A percentile compares a stretch with the other conserved stretches of the same genome.
Evolutionary conservation across 805 yeast species (phyloP).

Genomic region (Ogataea parapolymorpha): DNA sequence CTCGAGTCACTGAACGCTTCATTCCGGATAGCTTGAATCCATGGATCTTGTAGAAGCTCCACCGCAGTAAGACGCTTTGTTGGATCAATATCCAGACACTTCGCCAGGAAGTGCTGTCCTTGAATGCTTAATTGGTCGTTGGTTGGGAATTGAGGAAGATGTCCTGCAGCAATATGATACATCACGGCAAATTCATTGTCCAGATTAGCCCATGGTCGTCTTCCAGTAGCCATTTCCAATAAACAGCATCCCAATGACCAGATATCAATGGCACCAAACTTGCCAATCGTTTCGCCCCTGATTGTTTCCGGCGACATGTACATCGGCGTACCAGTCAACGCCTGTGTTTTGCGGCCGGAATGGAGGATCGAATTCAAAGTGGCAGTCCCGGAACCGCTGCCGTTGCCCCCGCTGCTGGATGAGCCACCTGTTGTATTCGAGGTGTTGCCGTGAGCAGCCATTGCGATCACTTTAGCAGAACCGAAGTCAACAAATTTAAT

Average conservation of each 20-base stretch:
- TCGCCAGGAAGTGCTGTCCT: slow-evolving; percentile 68
- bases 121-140: slow-evolving; percentile 70
- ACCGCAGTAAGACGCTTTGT: slow-evolving; percentile 75
- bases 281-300: slow-evolving; percentile 64
- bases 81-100: slow-evolving; percentile 83
- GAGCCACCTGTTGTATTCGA: background rate
- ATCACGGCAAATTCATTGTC: slow-evolving; percentile 98
- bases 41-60: slow-evolving; percentile 82
- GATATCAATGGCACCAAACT: slow-evolving; percentile 72
- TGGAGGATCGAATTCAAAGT: slow-evolving; percentile 19
- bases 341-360: slow-evolving; percentile 28
- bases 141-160: slow-evolving; percentile 79
- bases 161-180: slow-evolving; percentile 97
- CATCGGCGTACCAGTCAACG: slow-evolving; percentile 94
- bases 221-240: slow-evolving; percentile 93
- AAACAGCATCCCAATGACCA: slow-evolving; percentile 98
- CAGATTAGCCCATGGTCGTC: slow-evolving; percentile 92
- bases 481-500: slow-evolving; percentile 97
- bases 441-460: slow-evolving; percentile 38
- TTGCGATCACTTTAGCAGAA: slow-evolving; percentile 87
- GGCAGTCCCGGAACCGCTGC: slow-evolving; percentile 13
- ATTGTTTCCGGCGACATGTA: slow-evolving; percentile 98
- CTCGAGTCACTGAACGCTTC: slow-evolving; percentile 57
- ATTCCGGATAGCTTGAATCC: slow-evolving; percentile 73
- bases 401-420: slow-evolving; percentile 6